Percentiles rank a stretch among this genome's conserved stretches.
These are phyloP conservation scores for Ceratorhiza oryzae-sativae DNA, from an alignment of 1,284 basidiomycete genomes.

Conservation along the genomic window DNA sequence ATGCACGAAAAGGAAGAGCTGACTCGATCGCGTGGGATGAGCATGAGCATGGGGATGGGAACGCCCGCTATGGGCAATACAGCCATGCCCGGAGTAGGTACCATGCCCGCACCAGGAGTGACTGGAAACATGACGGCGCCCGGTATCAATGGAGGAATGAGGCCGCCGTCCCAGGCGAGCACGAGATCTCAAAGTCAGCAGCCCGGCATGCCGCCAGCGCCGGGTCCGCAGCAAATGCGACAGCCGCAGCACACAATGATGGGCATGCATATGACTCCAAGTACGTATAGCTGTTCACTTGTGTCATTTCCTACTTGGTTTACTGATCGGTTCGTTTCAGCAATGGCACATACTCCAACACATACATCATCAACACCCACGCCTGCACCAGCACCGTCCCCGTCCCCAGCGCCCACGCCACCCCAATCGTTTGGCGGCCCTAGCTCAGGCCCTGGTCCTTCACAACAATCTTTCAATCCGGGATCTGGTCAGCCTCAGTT, in stretches of 20 bases:
- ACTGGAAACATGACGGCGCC: neutral
- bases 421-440: conserved; percentile 22
- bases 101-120: conserved; percentile 7
- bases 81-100: neutral
- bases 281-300: neutral
- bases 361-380: conserved; percentile 13
- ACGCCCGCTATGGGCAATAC: conserved; percentile 23
- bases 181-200: conserved; percentile 15
- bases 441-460: conserved; percentile 1
- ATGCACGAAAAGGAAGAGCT: conserved; percentile 36
- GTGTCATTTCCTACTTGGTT: neutral
- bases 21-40: conserved; percentile 26
- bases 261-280: conserved; percentile 24
- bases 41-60: conserved; percentile 5
- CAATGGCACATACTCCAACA: conserved; percentile 14
- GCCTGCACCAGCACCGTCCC: neutral
- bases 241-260: conserved; percentile 11
- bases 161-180: conserved; percentile 13
- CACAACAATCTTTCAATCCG: conserved; percentile 4
- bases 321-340: conserved; percentile 8
- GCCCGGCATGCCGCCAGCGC: conserved; percentile 15
- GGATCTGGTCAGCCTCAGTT: conserved; percentile 8
- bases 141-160: conserved; percentile 3
- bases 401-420: conserved; percentile 19
- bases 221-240: conserved; percentile 11